These are phyloP conservation scores for Aureobasidium sp. DNA, from an alignment of 2,329 filamentous ascomycete species.

Conservation along the genomic window DNA sequence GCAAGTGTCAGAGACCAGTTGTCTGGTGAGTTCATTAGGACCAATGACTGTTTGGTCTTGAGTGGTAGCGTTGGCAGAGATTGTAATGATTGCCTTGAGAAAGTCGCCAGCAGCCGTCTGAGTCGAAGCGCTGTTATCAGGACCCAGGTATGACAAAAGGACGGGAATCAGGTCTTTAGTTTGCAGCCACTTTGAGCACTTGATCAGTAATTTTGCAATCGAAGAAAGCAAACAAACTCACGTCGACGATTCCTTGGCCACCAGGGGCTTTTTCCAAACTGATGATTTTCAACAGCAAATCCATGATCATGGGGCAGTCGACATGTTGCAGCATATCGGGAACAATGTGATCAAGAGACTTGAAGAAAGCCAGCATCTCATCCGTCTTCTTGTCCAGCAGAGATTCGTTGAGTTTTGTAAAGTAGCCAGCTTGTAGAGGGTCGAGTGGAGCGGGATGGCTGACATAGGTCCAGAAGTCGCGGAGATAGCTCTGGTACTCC, in stretches of 20 bases:
- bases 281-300: constrained; percentile 91
- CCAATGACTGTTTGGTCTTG: constrained; percentile 99
- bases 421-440: constrained; percentile 91
- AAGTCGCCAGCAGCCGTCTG: constrained; percentile 97
- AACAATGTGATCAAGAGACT: constrained; percentile 72
- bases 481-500: constrained; percentile 70
- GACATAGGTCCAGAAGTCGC: constrained; percentile 86
- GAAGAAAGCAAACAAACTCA: constrained; percentile 39
- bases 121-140: constrained; percentile 78
- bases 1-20: constrained; percentile 81
- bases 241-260: constrained; percentile 88
- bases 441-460: constrained; percentile 79
- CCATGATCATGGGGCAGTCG: constrained; percentile 98
- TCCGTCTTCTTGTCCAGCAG: constrained; percentile 96
- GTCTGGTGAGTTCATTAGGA: constrained; percentile 90
- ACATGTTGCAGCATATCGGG: constrained; percentile 85
- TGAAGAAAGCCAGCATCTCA: constrained; percentile 89
- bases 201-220: background rate
- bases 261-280: constrained; percentile 88
- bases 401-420: constrained; percentile 98
- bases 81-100: constrained; percentile 96
- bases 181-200: constrained; percentile 68
- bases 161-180: constrained; percentile 80
- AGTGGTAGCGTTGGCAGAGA: constrained; percentile 94
- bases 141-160: constrained; percentile 77